Conservation (phyloP, 305 asterid species). For the Fraxinus floribunda region DNA sequence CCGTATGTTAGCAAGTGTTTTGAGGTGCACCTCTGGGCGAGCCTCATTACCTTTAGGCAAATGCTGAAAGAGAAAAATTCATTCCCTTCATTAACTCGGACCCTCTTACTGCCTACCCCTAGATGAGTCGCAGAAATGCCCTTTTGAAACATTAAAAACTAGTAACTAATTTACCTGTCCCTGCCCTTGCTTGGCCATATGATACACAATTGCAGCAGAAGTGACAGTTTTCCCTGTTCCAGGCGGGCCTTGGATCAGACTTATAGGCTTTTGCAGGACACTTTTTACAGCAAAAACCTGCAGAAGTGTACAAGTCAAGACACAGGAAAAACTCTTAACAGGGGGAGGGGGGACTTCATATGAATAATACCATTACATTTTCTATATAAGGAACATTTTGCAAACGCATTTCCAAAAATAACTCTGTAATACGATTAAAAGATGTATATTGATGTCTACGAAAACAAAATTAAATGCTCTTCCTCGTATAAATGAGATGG, state of each 20-base stretch:
- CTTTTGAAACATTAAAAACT: background rate
- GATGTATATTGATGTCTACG: background rate
- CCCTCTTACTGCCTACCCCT: background rate
- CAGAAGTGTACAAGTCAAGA: slow-evolving; percentile 14
- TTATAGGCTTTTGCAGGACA: slow-evolving; percentile 94
- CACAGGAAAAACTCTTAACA: background rate
- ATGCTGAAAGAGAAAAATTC: background rate
- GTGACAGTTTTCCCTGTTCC: slow-evolving; percentile 99
- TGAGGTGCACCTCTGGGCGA: background rate
- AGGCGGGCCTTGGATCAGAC: slow-evolving; percentile 98
- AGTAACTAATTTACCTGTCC: slow-evolving; percentile 69
- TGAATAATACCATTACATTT: slow-evolving; percentile 5
- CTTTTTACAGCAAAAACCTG: slow-evolving; percentile 99
- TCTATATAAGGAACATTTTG: background rate
- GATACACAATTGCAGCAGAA: slow-evolving; percentile 98
- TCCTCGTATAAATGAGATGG: background rate
- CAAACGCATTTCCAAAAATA: background rate
- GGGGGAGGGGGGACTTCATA: background rate
- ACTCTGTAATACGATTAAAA: slow-evolving; percentile 2
- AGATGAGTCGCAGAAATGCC: background rate
- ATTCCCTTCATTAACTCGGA: background rate
- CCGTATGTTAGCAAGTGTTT: background rate
- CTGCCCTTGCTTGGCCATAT: slow-evolving; percentile 99
- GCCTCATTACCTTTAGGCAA: background rate
- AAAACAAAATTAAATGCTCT: background rate